phyloP scores from a whole-genome alignment of 352 stramenopile genomes.

The Phytophthora sansomeana region DNA sequence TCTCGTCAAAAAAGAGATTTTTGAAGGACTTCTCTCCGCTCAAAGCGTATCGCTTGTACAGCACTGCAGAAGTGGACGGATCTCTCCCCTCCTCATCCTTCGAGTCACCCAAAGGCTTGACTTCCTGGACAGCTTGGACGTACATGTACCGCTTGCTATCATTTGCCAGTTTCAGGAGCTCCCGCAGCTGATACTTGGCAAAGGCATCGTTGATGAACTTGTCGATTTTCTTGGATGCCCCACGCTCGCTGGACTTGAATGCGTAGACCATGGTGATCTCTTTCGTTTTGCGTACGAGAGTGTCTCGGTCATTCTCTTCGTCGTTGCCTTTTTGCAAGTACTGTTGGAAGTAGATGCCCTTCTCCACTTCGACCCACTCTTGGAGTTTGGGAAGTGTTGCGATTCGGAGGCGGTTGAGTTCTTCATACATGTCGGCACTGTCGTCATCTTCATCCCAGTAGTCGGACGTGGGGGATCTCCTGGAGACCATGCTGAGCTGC shows the following conservation, averaged over 20 bases:
- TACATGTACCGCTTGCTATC: conserved; percentile 66
- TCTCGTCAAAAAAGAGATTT: conserved; percentile 89
- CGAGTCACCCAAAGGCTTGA: conserved; percentile 3
- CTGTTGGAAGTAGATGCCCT: conserved; percentile 34
- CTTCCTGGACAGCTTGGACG: conserved; percentile 31
- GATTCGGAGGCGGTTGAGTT: conserved; percentile 47
- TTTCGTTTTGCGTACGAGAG: conserved; percentile 7
- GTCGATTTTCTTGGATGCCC: conserved; percentile 47
- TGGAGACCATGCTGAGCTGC: conserved; percentile 18
- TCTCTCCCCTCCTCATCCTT: conserved; percentile 5
- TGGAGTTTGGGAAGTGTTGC: conserved; percentile 47
- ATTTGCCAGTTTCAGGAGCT: conserved; percentile 41
- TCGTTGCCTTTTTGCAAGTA: conserved; percentile 14
- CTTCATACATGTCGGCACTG: conserved; percentile 29
- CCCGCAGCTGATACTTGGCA: conserved; percentile 43
- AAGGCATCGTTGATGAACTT: conserved; percentile 48
- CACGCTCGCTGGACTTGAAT: conserved; percentile 26
- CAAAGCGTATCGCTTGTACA: conserved; percentile 82
- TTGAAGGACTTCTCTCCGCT: conserved; percentile 90
- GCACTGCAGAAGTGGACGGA: conserved; percentile 8
- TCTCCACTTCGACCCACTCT: conserved; percentile 52
- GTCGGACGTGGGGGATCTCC: neutral
- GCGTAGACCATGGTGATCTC: conserved; percentile 29
- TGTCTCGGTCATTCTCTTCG: conserved; percentile 9
- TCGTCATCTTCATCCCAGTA: conserved; percentile 28